Base-by-base conservation (phyloP, 1,139 yeast species). In the Geotrichum histeridarum region DNA sequence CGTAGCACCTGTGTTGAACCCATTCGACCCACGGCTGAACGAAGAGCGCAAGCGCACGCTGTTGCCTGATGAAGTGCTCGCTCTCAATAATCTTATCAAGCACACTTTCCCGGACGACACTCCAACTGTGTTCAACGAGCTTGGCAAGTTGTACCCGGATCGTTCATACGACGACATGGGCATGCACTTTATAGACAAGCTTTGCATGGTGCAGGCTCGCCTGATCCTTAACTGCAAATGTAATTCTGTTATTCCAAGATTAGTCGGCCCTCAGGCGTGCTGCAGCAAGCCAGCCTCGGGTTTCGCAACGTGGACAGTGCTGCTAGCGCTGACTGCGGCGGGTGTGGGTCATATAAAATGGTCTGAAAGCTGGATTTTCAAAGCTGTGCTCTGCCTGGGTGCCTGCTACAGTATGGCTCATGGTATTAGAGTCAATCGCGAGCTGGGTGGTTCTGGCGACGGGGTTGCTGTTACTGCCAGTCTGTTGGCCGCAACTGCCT, bases 81-180 rank as follows among this genome's bases (percentile, higher is more conserved):
- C 18, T 7, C 31, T 54, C n/a, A 54, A 48, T 44, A 14, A 18
- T 6, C 18, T 42, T 12, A 27, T 46, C 4, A 8, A 22, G n/a
- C 22, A 15, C 8, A 44, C 27, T 9, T 14, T 38, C 8, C 30
- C 12, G 8, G 18, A 27, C 7, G 42, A 30, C 14, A 17, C 35
- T 4, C 53, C 52, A 1, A 17, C 18, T 3, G 47, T 55, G 2
- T 46, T 55, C 8, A 48, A 44, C 15, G 32, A 22, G 3, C 46
- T 55, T 33, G 32, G 53, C 9, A 14, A 36, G 12, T 37, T n/a
- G 4, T 32, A 53, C 6, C 35, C 31, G 9, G 33, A 39, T 4
- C 18, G 17, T 8, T 48, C 50, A 3, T 52, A 51, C 42, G 57
- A 55, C 33, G 11, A 17, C 12, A 22, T 41, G 14, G 57, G 57